Percentiles rank a stretch among this genome's conserved stretches.
Evolutionary conservation across 202 grass and related monocot genomes (phyloP).

Genomic region (Zoysia matrella): DNA sequence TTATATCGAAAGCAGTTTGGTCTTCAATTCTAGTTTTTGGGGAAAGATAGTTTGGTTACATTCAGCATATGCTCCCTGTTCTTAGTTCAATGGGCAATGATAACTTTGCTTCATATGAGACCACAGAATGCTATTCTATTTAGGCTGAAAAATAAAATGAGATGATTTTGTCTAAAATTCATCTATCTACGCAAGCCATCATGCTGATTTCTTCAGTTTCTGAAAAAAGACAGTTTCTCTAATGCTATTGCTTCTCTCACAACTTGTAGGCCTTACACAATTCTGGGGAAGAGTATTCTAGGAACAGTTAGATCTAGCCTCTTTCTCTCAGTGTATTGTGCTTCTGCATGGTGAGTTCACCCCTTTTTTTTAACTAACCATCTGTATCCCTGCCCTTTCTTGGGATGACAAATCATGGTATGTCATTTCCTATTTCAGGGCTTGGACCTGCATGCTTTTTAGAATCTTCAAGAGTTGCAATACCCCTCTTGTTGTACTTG

Average conservation of each 20-base stretch:
- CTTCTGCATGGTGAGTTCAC: constrained; percentile 83
- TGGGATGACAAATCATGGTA: constrained; percentile 28
- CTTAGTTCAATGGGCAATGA: neutral
- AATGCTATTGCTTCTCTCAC: constrained; percentile 22
- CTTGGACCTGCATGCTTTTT: constrained; percentile 91
- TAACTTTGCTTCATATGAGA: neutral
- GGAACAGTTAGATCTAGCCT: constrained; percentile 88
- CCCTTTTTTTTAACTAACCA: constrained; percentile 8
- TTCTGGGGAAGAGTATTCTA: constrained; percentile 89
- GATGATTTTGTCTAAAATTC: neutral
- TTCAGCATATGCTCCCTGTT: neutral
- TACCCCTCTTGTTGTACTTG: constrained; percentile 72
- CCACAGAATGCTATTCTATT: neutral
- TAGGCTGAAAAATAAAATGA: neutral
- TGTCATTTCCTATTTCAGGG: constrained; percentile 64
- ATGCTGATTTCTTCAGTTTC: constrained; percentile 31
- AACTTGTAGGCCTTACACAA: constrained; percentile 75
- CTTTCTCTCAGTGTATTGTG: constrained; percentile 88
- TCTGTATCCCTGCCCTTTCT: constrained; percentile 12
- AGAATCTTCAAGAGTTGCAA: constrained; percentile 70
- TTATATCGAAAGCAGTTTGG: constrained; percentile 11
- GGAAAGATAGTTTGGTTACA: neutral
- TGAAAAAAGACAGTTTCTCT: constrained; percentile 34
- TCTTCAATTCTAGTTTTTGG: neutral
- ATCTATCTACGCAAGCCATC: constrained; percentile 1